These are phyloP conservation scores for Aspergillus melleus DNA, from an alignment of 2,329 filamentous ascomycete species.

Conservation along the genomic window DNA sequence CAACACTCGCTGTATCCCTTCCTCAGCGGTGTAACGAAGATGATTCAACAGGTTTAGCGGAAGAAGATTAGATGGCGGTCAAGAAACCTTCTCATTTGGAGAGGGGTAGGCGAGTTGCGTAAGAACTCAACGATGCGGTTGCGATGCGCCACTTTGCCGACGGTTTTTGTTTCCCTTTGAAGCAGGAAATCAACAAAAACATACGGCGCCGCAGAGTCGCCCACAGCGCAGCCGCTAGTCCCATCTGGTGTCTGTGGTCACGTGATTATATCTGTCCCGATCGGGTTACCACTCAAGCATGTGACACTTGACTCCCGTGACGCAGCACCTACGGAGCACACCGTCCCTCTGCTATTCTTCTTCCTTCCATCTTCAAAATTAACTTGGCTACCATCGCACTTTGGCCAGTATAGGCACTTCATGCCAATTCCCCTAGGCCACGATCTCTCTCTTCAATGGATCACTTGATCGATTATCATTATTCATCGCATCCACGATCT, in stretches of 20 bases:
- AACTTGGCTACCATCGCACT: neutral
- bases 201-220: slow-evolving; percentile 29
- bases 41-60: neutral
- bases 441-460: neutral
- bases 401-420: neutral
- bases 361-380: neutral
- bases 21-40: neutral
- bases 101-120: neutral
- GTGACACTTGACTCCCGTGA: neutral
- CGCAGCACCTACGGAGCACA: no score
- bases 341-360: neutral
- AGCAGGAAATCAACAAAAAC: slow-evolving; percentile 40
- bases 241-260: neutral
- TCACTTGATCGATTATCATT: neutral
- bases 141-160: neutral
- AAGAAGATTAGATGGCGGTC: neutral
- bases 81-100: neutral
- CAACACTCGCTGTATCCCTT: neutral
- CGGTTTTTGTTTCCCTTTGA: neutral
- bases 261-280: neutral
- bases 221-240: slow-evolving; percentile 22
- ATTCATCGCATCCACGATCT: neutral
- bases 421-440: neutral
- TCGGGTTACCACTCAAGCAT: neutral
- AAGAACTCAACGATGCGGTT: neutral